These are phyloP conservation scores for Phylloporus sp. DNA, from an alignment of 1,284 basidiomycete genomes.

Conservation along the genomic window DNA sequence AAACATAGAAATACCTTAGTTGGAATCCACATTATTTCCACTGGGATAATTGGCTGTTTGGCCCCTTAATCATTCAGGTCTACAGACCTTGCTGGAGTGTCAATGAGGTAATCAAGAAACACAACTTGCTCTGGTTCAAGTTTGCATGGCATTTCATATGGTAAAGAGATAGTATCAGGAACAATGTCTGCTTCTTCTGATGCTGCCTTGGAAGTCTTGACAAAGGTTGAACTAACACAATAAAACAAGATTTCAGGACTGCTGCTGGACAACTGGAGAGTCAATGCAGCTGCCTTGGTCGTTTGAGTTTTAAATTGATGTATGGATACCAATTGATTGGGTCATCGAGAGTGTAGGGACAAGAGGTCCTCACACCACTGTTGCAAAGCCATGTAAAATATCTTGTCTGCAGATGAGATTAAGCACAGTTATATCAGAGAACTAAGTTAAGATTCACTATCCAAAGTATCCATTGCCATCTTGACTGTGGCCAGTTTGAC, in stretches of 20 bases:
- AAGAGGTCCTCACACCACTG: neutral
- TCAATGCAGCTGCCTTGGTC: too few species aligned
- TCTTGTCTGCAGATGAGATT: too few species aligned
- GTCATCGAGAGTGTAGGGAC: neutral
- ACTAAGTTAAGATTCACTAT: conserved; percentile 2
- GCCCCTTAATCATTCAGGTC: neutral
- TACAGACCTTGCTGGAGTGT: neutral
- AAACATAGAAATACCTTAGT: neutral
- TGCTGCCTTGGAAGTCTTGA: neutral
- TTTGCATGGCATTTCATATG: neutral
- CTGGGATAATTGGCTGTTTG: neutral
- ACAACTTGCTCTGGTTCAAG: neutral
- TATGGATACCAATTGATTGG: too few species aligned
- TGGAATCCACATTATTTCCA: too few species aligned
- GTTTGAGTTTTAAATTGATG: too few species aligned
- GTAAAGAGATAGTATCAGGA: neutral
- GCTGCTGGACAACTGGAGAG: neutral
- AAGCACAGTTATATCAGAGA: neutral
- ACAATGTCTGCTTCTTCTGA: neutral
- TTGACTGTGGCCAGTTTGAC: conserved; percentile 20
- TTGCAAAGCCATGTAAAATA: neutral
- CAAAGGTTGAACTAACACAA: neutral
- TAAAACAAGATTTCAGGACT: neutral
- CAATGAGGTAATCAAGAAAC: neutral
- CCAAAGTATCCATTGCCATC: conserved; percentile 13